phyloP scores from a whole-genome alignment of 805 yeast species.

The Monosporozyma yasuniensis region DNA sequence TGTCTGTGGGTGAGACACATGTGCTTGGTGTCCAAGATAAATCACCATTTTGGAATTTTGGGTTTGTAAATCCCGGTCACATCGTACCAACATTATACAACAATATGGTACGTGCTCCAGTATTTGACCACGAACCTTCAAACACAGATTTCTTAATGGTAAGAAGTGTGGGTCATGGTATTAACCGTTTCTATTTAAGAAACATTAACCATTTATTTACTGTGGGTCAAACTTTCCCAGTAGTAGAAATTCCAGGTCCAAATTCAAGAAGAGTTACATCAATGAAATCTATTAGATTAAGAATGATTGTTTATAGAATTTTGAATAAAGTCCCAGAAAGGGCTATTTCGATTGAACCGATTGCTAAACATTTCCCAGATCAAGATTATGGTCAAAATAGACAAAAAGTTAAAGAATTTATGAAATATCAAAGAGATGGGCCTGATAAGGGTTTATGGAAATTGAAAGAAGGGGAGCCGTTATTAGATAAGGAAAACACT shows the following conservation, averaged over 20 bases:
- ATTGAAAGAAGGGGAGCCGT: constrained; percentile 52
- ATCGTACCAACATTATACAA: constrained; percentile 90
- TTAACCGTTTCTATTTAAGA: constrained; percentile 58
- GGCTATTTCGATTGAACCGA: constrained; percentile 76
- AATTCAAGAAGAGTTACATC: constrained; percentile 94
- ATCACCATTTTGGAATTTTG: constrained; percentile 97
- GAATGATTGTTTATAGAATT: constrained; percentile 87
- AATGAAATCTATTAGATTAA: constrained; percentile 79
- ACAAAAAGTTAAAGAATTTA: constrained; percentile 89
- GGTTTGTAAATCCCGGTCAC: constrained; percentile 90
- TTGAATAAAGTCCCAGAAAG: constrained; percentile 66
- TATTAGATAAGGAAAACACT: constrained; percentile 69
- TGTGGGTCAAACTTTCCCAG: constrained; percentile 90
- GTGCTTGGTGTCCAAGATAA: constrained; percentile 93
- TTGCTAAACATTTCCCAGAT: constrained; percentile 88
- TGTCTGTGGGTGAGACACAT: constrained; percentile 87
- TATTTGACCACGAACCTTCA: constrained; percentile 74
- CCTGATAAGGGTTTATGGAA: constrained; percentile 95
- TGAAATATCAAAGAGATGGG: constrained; percentile 94
- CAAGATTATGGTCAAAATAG: constrained; percentile 96
- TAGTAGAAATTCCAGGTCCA: constrained; percentile 93
- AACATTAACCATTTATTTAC: constrained; percentile 65
- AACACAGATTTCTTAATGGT: constrained; percentile 76
- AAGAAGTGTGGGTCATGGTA: constrained; percentile 74
- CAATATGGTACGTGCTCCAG: constrained; percentile 85